A percentile compares a stretch with the other conserved stretches of the same genome.
These are phyloP conservation scores for Cubamyces sp. DNA, from an alignment of 768 basidiomycete species.

Conservation along the genomic window DNA sequence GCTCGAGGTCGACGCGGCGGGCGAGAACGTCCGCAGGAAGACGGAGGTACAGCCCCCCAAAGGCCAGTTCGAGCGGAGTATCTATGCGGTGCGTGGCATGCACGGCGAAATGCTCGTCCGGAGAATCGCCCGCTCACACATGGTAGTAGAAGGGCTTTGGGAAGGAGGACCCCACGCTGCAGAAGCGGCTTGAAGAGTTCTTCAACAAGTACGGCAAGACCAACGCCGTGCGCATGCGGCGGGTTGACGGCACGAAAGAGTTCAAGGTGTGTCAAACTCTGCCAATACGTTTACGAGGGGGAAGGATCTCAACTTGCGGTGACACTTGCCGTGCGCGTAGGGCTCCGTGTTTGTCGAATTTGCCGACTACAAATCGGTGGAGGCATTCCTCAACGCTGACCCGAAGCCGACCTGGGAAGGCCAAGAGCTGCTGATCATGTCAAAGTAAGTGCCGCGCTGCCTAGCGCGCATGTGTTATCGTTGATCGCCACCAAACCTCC, in stretches of 20 bases:
- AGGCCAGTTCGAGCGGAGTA: slow-evolving; percentile 78
- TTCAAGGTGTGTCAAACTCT: slow-evolving; percentile 75
- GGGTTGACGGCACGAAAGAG: slow-evolving; percentile 73
- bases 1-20: slow-evolving; percentile 77
- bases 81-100: slow-evolving; percentile 79
- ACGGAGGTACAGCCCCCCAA: slow-evolving; percentile 80
- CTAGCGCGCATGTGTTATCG: background rate
- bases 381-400: slow-evolving; percentile 78
- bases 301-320: too few relatives aligned
- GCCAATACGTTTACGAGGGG: background rate
- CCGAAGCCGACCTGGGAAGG: slow-evolving; percentile 83
- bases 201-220: slow-evolving; percentile 78
- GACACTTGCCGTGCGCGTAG: slow-evolving; percentile 41
- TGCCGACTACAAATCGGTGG: slow-evolving; percentile 65
- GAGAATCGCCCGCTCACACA: background rate
- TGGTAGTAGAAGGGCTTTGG: slow-evolving; percentile 83
- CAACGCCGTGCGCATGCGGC: slow-evolving; percentile 86
- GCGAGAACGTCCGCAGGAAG: slow-evolving; percentile 71
- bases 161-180: slow-evolving; percentile 62
- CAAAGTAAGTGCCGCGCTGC: slow-evolving; percentile 61
- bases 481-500: background rate
- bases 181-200: slow-evolving; percentile 76
- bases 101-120: background rate
- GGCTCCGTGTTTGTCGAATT: slow-evolving; percentile 95
- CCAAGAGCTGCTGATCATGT: slow-evolving; percentile 79